Conservation (phyloP, 371 early-diverging fungal genomes). For the Choanephora cucurbitarum region DNA sequence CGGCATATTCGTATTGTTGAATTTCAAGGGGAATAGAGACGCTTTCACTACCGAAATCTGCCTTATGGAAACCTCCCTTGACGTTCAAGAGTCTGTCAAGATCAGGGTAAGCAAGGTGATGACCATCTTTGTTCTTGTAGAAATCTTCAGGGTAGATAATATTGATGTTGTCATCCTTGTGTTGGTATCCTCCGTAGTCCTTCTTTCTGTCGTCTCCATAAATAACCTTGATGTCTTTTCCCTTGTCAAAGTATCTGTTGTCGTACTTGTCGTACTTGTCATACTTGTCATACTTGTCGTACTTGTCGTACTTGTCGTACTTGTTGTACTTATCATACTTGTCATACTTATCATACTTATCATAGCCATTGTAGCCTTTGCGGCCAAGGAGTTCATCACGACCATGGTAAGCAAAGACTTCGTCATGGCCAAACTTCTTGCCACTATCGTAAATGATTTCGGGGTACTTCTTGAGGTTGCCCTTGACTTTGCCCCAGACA, state of each 20-base stretch:
- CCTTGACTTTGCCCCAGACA: no score
- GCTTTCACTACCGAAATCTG: constrained; percentile 25
- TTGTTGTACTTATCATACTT: no score
- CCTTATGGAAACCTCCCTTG: no score
- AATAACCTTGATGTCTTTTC: not conserved
- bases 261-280: not conserved
- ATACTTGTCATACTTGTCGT: no score
- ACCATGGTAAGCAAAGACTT: constrained; percentile 3
- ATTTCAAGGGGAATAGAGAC: not conserved
- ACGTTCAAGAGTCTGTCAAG: no score
- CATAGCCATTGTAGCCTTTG: constrained; percentile 1
- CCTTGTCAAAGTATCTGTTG: not conserved
- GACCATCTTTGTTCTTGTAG: not conserved
- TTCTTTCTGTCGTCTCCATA: not conserved
- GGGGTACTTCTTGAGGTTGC: no score
- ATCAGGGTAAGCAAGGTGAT: constrained; percentile 37
- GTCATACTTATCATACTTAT: not conserved
- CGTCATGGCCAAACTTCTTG: constrained; percentile 6
- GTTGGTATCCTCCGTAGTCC: no score
- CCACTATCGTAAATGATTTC: no score
- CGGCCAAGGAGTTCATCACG: not conserved
- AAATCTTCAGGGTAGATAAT: not conserved
- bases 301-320: not conserved
- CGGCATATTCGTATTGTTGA: not conserved
- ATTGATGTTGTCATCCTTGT: not conserved